phyloP scores from a whole-genome alignment of 495 filamentous ascomycete species.

The Trichoderma asperelloides region DNA sequence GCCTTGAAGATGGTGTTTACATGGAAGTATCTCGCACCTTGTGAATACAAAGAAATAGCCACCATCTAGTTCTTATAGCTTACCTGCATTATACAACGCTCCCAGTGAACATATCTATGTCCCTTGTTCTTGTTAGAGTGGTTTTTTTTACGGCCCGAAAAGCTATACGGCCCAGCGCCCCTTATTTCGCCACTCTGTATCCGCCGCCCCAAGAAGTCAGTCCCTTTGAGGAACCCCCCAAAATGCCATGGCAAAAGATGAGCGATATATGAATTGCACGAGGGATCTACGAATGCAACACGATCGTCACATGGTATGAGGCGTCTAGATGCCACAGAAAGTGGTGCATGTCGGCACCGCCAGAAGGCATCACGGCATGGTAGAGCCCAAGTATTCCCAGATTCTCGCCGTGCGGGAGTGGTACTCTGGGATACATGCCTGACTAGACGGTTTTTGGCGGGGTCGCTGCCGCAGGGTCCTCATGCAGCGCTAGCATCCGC shows the following conservation, averaged over 20 bases:
- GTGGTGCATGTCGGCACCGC: not conserved
- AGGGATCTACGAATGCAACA: conserved; percentile 3
- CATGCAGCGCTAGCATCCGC: not conserved
- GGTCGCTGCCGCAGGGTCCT: conserved; percentile 6
- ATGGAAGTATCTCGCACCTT: not conserved
- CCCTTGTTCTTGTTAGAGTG: no score
- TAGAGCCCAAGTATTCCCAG: not conserved
- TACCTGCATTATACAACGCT: no score
- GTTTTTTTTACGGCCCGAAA: no score
- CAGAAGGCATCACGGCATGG: not conserved
- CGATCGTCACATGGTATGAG: not conserved
- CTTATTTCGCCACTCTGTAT: no score
- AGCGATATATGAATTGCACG: not conserved
- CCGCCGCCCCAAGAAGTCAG: no score
- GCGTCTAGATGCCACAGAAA: not conserved
- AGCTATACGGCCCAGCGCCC: no score
- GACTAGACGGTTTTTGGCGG: not conserved
- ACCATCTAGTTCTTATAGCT: no score
- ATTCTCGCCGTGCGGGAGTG: not conserved
- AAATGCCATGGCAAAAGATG: not conserved
- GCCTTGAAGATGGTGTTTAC: not conserved
- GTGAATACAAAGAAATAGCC: no score
- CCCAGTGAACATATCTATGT: no score
- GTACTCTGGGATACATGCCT: not conserved
- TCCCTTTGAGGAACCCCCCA: not conserved